Evolutionary conservation across 148 eudicot species (phyloP).

Genomic region (Rheum nobile): DNA sequence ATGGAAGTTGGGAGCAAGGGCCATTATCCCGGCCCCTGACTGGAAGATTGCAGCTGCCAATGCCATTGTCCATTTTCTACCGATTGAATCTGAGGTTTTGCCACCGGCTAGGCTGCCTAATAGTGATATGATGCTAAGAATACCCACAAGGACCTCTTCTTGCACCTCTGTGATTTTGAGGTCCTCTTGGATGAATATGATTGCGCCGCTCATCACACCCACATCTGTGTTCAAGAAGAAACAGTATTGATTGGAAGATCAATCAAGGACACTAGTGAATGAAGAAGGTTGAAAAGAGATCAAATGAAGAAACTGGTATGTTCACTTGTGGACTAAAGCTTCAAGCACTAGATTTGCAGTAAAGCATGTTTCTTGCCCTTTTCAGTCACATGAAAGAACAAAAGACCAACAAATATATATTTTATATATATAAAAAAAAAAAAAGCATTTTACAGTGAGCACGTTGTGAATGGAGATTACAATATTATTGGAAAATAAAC

Average conservation of each 20-base stretch:
- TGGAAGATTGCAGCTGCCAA: conserved; percentile 62
- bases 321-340: neutral
- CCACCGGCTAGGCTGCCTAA: conserved; percentile 70
- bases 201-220: conserved; percentile 87
- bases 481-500: neutral
- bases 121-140: conserved; percentile 45
- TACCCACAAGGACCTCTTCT: conserved; percentile 57
- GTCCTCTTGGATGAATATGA: conserved; percentile 59
- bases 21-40: conserved; percentile 57
- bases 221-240: no score
- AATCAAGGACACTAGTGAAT: neutral
- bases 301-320: neutral
- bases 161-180: conserved; percentile 62
- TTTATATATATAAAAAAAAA: no score
- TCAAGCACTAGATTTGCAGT: neutral
- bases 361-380: neutral
- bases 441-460: neutral
- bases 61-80: conserved; percentile 78
- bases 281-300: neutral
- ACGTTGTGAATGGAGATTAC: neutral
- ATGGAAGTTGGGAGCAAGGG: conserved; percentile 45
- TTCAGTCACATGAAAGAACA: neutral
- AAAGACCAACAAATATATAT: no score
- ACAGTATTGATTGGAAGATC: no score
- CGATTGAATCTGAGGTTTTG: conserved; percentile 53